Percentiles rank a stretch among this genome's conserved stretches.
phyloP scores from a whole-genome alignment of 2,329 filamentous ascomycete species.

The Alternaria incomplexa region DNA sequence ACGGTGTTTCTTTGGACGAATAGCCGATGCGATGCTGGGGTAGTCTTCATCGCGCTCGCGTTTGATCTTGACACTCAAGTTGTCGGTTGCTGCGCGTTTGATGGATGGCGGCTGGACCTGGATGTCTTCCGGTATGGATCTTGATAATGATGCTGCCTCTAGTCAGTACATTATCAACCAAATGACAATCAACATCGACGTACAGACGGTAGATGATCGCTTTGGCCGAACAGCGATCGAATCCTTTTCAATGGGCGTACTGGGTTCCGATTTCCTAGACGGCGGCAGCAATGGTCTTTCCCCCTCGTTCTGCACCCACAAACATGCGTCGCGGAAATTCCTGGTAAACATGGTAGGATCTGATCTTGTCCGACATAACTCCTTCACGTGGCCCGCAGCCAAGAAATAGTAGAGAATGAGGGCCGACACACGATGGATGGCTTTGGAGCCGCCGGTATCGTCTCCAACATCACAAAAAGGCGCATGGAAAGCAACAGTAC shows the following conservation, averaged over 20 bases:
- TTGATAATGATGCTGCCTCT: conserved; percentile 12
- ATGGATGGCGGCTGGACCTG: conserved; percentile 15
- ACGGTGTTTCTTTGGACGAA: conserved; percentile 25
- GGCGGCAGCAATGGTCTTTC: conserved; percentile 25
- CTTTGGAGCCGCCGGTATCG: conserved; percentile 32
- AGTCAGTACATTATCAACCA: conserved; percentile 17
- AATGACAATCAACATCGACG: conserved; percentile 47
- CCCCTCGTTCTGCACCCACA: conserved; percentile 34
- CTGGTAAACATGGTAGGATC: conserved; percentile 38
- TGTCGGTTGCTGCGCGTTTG: conserved; percentile 28
- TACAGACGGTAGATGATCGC: conserved; percentile 69
- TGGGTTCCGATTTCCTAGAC: conserved; percentile 26
- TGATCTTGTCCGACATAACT: conserved; percentile 29
- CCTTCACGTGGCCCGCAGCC: conserved; percentile 32
- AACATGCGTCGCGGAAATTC: conserved; percentile 36
- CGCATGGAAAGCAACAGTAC: conserved; percentile 35
- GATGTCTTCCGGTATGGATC: conserved; percentile 8
- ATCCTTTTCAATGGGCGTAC: conserved; percentile 18
- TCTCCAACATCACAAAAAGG: conserved; percentile 37
- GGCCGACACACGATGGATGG: conserved; percentile 35
- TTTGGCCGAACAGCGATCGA: conserved; percentile 60
- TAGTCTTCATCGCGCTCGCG: conserved; percentile 33
- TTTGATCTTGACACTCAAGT: conserved; percentile 26
- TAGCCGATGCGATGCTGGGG: conserved; percentile 2
- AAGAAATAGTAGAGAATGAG: conserved; percentile 36